Percentiles rank a stretch among this genome's conserved stretches.
phyloP scores from a whole-genome alignment of 2,329 filamentous ascomycete species.

The Rhynchosporium graminicola region DNA sequence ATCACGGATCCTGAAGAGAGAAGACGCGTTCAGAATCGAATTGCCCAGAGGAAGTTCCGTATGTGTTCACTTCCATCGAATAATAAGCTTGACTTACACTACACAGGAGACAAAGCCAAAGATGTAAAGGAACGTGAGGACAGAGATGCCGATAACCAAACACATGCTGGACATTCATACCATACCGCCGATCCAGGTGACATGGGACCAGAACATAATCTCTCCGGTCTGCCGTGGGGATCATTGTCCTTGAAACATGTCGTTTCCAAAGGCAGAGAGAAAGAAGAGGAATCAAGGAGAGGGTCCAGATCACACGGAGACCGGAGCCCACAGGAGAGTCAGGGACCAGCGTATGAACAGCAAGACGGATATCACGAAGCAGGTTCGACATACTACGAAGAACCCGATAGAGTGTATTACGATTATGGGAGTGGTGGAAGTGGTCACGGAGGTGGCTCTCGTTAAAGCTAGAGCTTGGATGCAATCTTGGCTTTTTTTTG shows the following conservation, averaged over 20 bases:
- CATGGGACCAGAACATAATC: conserved; percentile 52
- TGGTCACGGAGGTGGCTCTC: conserved; percentile 35
- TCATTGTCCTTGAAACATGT: conserved; percentile 61
- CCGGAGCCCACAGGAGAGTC: conserved; percentile 30
- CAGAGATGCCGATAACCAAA: conserved; percentile 62
- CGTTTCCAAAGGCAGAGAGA: conserved; percentile 46
- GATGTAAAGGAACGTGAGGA: conserved; percentile 67
- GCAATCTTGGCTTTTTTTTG: background rate
- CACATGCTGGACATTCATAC: conserved; percentile 65
- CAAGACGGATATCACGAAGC: conserved; percentile 35
- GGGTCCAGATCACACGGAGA: conserved; percentile 40
- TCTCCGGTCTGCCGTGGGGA: conserved; percentile 73
- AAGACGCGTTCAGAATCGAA: conserved; percentile 73
- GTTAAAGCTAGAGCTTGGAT: conserved; percentile 18
- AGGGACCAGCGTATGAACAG: conserved; percentile 30
- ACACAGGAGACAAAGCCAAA: conserved; percentile 66
- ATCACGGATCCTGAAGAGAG: conserved; percentile 71
- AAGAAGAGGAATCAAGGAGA: conserved; percentile 46
- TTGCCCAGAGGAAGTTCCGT: conserved; percentile 78
- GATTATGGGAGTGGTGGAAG: conserved; percentile 39
- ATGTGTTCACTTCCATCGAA: conserved; percentile 41
- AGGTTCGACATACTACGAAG: conserved; percentile 33
- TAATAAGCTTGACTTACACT: conserved; percentile 16
- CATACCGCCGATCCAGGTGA: conserved; percentile 59
- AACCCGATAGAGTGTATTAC: conserved; percentile 35